Evolutionary conservation across 441 rosid species (phyloP), one percentile per base, ranked within the genome.

Genomic region (Geranium incanum): DNA sequence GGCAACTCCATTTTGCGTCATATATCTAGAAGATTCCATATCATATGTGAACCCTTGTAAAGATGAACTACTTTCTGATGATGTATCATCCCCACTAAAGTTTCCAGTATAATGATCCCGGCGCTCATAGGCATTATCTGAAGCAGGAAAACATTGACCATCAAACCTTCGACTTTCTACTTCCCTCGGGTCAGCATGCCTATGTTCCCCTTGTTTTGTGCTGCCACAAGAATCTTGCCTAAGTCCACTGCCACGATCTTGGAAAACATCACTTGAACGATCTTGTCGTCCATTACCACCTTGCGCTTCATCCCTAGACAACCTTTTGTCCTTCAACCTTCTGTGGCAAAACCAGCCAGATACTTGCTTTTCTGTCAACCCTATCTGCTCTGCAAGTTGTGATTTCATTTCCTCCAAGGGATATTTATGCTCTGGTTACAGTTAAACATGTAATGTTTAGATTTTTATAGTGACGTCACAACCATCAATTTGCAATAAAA

Each of bases 301-400:
- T 75, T 70, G 68, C 63, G 71, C 82, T 75, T 88, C 96, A 66
- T 85, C 95, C 78, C 78, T 89, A 43, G 75, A 76, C 64, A 77
- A 77, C 73, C 83, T 87, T 78, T 88, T 89, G 75, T 93, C 97
- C 81, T 91, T 93, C 72, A 88, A 83, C 82, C 97, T 89, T 85
- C 96, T 84, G 81, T 91, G 97, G 81, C 97, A 93, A 83, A 93
- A 93, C 98, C 98, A 93, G 67, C 96, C 87, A 19, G 96, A 87
- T 76, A 93, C 84, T 88, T 93, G 97, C 80, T 88, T 93, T 81
- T 93, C 92, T 0, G 98, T 93, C 84, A 93, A 81, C 8, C 87
- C 91, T 66, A 89, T 68, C 79, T 83, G 78, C 79, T 79, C 88
- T 11, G 97, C 88, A 70, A 93, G 73, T 77, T 83, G 80, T 11